Evolutionary conservation across 345 rosid species (phyloP).

Genomic region (Dimocarpus longan): DNA sequence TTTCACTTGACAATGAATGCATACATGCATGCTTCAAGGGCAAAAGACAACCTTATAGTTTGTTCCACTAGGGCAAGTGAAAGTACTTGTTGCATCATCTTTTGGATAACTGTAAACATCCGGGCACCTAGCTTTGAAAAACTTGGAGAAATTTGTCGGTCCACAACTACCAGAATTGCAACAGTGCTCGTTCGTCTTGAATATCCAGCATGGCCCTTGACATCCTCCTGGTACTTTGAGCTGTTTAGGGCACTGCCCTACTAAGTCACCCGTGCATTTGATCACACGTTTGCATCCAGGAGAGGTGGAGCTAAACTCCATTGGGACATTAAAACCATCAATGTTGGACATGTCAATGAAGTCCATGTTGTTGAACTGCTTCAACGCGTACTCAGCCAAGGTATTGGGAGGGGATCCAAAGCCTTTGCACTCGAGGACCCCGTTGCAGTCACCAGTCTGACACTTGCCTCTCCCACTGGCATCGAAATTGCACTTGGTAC

Average conservation of each 20-base stretch:
- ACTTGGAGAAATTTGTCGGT: conserved; percentile 23
- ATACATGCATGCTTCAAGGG: neutral
- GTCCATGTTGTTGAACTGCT: conserved; percentile 47
- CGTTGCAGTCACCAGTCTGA: conserved; percentile 57
- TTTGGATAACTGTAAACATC: conserved; percentile 36
- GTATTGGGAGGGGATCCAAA: conserved; percentile 67
- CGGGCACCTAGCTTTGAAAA: conserved; percentile 28
- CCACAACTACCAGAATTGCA: conserved; percentile 37
- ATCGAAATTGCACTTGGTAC: neutral
- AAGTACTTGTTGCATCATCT: conserved; percentile 34
- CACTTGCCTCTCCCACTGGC: conserved; percentile 34
- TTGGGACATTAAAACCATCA: conserved; percentile 53
- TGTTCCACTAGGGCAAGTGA: conserved; percentile 37
- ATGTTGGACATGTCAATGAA: conserved; percentile 54
- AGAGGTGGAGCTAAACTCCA: conserved; percentile 48
- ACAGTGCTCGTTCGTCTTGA: conserved; percentile 46
- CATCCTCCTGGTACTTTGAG: conserved; percentile 37
- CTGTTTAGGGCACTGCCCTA: conserved; percentile 52
- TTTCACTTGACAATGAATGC: neutral
- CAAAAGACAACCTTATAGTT: conserved; percentile 35
- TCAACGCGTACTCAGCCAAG: conserved; percentile 57
- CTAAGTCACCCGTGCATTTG: conserved; percentile 49
- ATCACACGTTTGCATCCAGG: conserved; percentile 38
- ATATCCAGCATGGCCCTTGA: conserved; percentile 54
- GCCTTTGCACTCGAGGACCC: conserved; percentile 43